Evolutionary conservation across 208 protist species (phyloP), one percentile per base, ranked within the genome.

Genomic region (Leishmania lainsoni): DNA sequence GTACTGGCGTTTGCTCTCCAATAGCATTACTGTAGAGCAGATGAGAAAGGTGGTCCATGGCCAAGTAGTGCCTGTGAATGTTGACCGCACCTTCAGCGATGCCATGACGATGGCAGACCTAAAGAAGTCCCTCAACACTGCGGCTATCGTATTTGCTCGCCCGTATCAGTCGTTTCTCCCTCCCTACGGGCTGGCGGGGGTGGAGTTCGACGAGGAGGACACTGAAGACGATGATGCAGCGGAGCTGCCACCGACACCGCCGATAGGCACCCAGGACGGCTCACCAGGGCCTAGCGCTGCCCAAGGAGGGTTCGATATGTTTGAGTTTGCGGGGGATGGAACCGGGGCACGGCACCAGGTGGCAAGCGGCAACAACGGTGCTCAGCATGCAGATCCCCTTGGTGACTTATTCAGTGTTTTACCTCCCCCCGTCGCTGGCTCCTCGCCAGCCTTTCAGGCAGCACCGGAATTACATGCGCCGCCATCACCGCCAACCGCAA

Each of bases 1-100:
- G 22, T 99, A 99, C 89, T 99, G 99, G 99, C 93, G 99, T 39
- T 92, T 99, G 42, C 94, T 99, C 6, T 99, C 98, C 1, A 99
- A 97, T 52, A 98, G 99, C 86, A 94, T 98, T 8, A 95, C 98
- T 63, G 98, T 98, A 14, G 98, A 98, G 22, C 99, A 99, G 89
- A 93, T 95, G 90, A 94, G 91, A 73, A 81, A 84, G 76, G 93
- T 99, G 72, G 96, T 99, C 3, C 89, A 99, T 74, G 91, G 93
- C 17, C 76, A 88, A 32, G 75, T 79, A 80, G 94, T 96, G 35
- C 88, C 94, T 9, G 96, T 99, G 22, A 93, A 95, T 32, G 98
- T 98, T 68, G 98, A 99, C 79, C 94, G 92, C 35, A 97, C 89
- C 51, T 95, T 95, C 71, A 93, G 99, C 65, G 97, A 99, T 61